These are phyloP conservation scores for Geotrichum carabidarum DNA, from an alignment of 1,139 yeast species.

Conservation along the genomic window DNA sequence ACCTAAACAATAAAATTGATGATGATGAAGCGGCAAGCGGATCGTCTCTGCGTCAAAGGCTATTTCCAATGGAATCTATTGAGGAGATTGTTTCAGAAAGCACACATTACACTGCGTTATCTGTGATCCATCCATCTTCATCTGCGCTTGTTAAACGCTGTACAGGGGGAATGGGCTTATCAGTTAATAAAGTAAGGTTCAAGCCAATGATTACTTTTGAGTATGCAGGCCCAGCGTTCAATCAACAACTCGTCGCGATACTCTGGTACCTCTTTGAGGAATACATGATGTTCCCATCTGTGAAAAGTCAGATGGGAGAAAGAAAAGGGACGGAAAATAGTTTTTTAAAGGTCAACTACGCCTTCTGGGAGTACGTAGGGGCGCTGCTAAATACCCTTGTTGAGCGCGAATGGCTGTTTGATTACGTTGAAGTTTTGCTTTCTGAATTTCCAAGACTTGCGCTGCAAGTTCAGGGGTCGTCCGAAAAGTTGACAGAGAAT, in stretches of 20 bases:
- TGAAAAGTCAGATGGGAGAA: not conserved
- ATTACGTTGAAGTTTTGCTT: slow-evolving; percentile 15
- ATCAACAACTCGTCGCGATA: slow-evolving; percentile 13
- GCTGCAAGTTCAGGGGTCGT: not conserved
- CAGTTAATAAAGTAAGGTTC: slow-evolving; percentile 4
- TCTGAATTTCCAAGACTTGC: slow-evolving; percentile 12
- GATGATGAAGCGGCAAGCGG: not conserved
- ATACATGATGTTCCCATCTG: slow-evolving; percentile 17
- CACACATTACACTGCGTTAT: not conserved
- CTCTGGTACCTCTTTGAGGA: slow-evolving; percentile 18
- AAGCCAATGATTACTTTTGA: slow-evolving; percentile 14
- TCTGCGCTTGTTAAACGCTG: slow-evolving; percentile 3
- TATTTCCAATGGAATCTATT: not conserved
- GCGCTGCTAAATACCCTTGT: slow-evolving; percentile 17
- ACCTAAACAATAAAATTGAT: not conserved
- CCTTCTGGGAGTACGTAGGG: slow-evolving; percentile 20
- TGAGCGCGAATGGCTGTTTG: slow-evolving; percentile 18
- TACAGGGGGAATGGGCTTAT: slow-evolving; percentile 1
- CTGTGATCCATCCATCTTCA: not conserved
- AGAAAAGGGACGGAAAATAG: not conserved
- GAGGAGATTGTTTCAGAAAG: not conserved
- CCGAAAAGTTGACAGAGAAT: not conserved
- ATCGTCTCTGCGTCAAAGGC: not conserved
- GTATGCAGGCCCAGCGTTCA: slow-evolving; percentile 14
- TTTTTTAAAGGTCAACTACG: slow-evolving; percentile 17